These are phyloP conservation scores for Plasmodium gonderi DNA, from an alignment of 169 alveolate genomes.

Conservation along the genomic window DNA sequence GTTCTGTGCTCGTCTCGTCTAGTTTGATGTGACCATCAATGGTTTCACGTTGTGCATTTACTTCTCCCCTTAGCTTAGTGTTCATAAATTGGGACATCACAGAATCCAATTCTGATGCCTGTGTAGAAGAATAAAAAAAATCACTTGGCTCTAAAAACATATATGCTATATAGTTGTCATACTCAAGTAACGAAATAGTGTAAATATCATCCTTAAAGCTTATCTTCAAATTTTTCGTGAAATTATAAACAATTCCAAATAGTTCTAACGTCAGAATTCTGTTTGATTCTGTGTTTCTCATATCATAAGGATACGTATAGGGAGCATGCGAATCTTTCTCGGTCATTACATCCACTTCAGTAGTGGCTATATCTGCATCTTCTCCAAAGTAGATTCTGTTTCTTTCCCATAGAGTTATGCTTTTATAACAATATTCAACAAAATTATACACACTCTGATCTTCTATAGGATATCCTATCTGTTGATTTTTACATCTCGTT, in stretches of 20 bases:
- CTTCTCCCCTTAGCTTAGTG: background rate
- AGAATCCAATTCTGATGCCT: background rate
- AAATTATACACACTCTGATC: slow-evolving; percentile 27
- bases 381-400: background rate
- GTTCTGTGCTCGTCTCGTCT: background rate
- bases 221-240: slow-evolving; percentile 45
- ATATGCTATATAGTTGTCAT: slow-evolving; percentile 65
- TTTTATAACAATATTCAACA: slow-evolving; percentile 32
- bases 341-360: background rate
- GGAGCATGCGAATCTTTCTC: background rate
- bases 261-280: slow-evolving; percentile 49
- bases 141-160: slow-evolving; percentile 41
- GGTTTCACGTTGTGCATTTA: background rate
- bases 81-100: background rate
- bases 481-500: background rate
- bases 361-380: background rate
- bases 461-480: slow-evolving; percentile 15
- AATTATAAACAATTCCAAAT: slow-evolving; percentile 28
- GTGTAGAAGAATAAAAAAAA: slow-evolving; percentile 39
- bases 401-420: slow-evolving; percentile 25
- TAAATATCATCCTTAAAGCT: slow-evolving; percentile 24
- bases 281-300: background rate
- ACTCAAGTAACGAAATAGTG: slow-evolving; percentile 33
- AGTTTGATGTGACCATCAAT: background rate
- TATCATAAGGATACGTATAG: background rate